Base-by-base conservation (phyloP, 768 basidiomycete species). In the Peribolospora kevripleyi region DNA sequence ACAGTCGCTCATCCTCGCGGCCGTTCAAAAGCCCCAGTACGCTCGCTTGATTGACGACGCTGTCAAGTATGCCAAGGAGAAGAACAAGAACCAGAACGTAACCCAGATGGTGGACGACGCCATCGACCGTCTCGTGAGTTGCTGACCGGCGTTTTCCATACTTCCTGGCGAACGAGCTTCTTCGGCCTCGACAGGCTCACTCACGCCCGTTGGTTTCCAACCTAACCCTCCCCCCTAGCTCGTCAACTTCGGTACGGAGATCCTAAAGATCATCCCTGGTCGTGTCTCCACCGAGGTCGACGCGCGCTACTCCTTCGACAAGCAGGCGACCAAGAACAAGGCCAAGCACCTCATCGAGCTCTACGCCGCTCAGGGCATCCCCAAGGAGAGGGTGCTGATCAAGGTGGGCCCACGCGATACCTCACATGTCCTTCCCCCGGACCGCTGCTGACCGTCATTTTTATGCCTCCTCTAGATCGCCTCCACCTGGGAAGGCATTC, bases 211-310 rank as follows among this genome's bases (percentile, higher is more conserved):
- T 47, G 36, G 4, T 46, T 50, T 9, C 25, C 8, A 46, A 54
- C 59, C 46, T 53, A 53, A 40, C 46, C 47, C 25, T 13, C 55
- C 38, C 58, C 55, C 39, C 41, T 65, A 91, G 87, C 80, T 98
- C 59, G 85, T 97, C 63, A 91, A 86, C 70, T 98, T 98, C 72
- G 93, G 93, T 61, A 84, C 80, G 68, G 88, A 82, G 72, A 95
- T 98, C 65, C 76, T 97, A 52, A 72, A 73, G 58, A 87, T 98
- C 71, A 86, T 98, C 64, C 93, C 93, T 54, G 93, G 93, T 57
- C 84, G 93, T 68, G 91, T 98, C 59, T 98, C 93, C 48, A 97
- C 93, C 59, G 93, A 98, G 70, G 90, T 98, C 61, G 93, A 98
- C 68, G 93, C 93, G 51, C 81, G 84, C 61, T 79, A 97, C 55